Percentiles rank a stretch among this genome's conserved stretches.
Evolutionary conservation across 345 rosid genomes (phyloP).

Genomic region (Euphorbia tirucalli): DNA sequence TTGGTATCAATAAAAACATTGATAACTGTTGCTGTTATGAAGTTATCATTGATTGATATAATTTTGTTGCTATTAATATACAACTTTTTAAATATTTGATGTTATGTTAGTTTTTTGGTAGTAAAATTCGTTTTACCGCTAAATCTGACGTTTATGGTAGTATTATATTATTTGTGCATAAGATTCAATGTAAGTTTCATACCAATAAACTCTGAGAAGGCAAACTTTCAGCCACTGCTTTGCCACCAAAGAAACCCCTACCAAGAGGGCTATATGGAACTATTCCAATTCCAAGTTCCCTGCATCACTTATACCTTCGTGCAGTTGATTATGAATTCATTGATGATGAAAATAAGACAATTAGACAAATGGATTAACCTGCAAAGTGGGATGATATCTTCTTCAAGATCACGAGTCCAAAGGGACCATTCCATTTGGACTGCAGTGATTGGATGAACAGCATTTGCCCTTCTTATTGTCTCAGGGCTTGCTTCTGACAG

Average conservation of each 20-base stretch:
- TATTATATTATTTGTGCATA: too few relatives aligned
- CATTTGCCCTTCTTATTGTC: conserved; percentile 19
- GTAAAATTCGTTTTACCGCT: too few relatives aligned
- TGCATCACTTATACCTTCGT: conserved; percentile 6
- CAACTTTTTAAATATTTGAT: too few relatives aligned
- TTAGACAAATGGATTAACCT: too few relatives aligned
- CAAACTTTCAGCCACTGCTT: conserved; percentile 15
- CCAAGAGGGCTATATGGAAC: conserved; percentile 29
- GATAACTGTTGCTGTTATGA: too few relatives aligned
- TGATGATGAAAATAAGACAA: too few relatives aligned
- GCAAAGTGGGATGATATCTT: conserved; percentile 13
- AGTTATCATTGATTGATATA: too few relatives aligned
- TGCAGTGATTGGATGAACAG: conserved; percentile 18
- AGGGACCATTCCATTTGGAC: conserved; percentile 28
- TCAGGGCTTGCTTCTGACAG: conserved; percentile 23
- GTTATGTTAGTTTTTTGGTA: too few relatives aligned
- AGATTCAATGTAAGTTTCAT: background rate
- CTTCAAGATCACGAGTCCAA: conserved; percentile 16
- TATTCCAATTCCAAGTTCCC: conserved; percentile 25
- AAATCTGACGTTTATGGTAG: too few relatives aligned
- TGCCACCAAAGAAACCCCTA: conserved; percentile 29
- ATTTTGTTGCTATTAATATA: too few relatives aligned
- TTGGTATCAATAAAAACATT: too few relatives aligned
- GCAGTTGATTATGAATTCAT: too few relatives aligned
- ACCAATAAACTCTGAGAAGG: conserved; percentile 6